Percentiles rank a stretch among this genome's conserved stretches.
Evolutionary conservation across 2,329 filamentous ascomycete species (phyloP).

Genomic region (Penicillium fuscoglaucum): DNA sequence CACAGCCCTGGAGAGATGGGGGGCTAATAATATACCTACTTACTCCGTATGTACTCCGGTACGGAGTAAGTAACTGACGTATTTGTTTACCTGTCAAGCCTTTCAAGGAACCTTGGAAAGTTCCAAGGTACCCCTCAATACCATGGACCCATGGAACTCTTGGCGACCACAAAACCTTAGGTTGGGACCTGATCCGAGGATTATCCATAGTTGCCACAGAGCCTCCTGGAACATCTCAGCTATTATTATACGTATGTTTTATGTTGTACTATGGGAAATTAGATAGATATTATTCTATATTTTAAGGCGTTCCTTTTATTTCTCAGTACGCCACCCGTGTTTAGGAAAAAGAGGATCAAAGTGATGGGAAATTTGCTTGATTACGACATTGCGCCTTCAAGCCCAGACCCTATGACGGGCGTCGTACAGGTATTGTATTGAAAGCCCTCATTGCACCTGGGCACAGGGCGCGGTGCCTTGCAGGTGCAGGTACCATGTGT

Average conservation of each 20-base stretch:
- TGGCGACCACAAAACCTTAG: neutral
- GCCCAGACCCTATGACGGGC: neutral
- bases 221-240: neutral
- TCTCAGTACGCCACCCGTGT: neutral
- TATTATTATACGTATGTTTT: neutral
- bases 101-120: neutral
- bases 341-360: neutral
- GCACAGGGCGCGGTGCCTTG: neutral
- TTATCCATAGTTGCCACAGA: neutral
- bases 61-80: neutral
- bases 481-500: conserved; percentile 9
- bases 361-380: neutral
- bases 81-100: conserved; percentile 2
- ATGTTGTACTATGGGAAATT: no score
- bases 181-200: neutral
- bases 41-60: no score
- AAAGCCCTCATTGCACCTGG: neutral
- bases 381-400: neutral
- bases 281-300: no score
- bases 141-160: neutral
- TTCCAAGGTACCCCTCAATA: neutral
- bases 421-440: neutral
- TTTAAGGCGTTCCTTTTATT: neutral
- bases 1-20: neutral
- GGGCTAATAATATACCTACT: neutral